Conservation (phyloP, 2,329 filamentous ascomycete species). For the Colletotrichum shisoi region DNA sequence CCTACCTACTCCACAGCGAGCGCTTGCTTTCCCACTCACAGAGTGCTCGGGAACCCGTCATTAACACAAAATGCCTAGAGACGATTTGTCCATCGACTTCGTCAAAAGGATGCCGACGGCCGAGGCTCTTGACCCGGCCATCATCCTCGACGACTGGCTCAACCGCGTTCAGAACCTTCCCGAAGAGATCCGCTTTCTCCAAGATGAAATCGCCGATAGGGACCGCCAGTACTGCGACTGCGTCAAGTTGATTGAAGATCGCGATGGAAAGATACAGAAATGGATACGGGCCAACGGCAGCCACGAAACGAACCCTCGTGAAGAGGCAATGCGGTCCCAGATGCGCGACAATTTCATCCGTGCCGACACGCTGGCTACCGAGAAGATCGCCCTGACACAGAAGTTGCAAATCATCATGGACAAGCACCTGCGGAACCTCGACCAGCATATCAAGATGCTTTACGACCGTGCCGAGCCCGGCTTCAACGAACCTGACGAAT, state of each 20-base stretch:
- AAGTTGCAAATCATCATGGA: constrained; percentile 69
- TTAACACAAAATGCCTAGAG: constrained; percentile 75
- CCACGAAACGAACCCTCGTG: constrained; percentile 76
- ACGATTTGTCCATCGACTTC: constrained; percentile 75
- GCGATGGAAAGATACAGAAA: constrained; percentile 79
- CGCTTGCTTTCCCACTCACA: constrained; percentile 20
- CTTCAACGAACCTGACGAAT: constrained; percentile 68
- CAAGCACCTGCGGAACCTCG: constrained; percentile 69
- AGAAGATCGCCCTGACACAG: constrained; percentile 75
- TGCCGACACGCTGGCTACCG: constrained; percentile 74
- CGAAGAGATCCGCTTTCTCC: constrained; percentile 81
- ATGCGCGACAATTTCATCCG: constrained; percentile 73
- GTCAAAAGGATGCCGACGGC: constrained; percentile 70
- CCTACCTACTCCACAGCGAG: constrained; percentile 11
- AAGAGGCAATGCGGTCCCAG: constrained; percentile 70
- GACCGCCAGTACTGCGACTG: constrained; percentile 76
- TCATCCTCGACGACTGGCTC: constrained; percentile 81
- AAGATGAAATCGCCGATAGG: constrained; percentile 84
- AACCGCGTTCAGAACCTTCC: constrained; percentile 79
- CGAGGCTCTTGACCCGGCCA: constrained; percentile 69
- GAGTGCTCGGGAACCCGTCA: constrained; percentile 42
- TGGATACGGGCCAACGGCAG: constrained; percentile 81
- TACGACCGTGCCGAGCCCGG: constrained; percentile 69
- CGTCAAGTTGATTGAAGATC: constrained; percentile 72
- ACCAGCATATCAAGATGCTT: constrained; percentile 68